phyloP scores from a whole-genome alignment of 768 basidiomycete genomes.

The Pluteus cervinus region DNA sequence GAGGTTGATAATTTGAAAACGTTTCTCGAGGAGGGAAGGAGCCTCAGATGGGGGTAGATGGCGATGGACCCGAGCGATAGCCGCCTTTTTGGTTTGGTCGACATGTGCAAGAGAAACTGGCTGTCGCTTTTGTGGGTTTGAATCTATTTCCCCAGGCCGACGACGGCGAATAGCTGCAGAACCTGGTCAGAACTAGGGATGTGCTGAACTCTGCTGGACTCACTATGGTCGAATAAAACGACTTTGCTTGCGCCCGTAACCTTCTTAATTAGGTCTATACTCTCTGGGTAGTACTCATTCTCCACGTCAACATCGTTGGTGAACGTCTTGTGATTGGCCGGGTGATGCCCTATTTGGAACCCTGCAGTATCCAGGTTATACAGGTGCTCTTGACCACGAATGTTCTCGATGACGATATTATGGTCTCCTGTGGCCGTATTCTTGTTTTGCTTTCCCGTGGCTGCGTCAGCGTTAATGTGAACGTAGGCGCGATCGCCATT shows the following conservation, averaged over 20 bases:
- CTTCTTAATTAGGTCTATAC: slow-evolving; percentile 47
- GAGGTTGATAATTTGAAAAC: slow-evolving; percentile 42
- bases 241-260: slow-evolving; percentile 51
- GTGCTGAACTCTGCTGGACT: too few species aligned
- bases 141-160: slow-evolving; percentile 9
- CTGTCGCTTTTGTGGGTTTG: slow-evolving; percentile 10
- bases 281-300: slow-evolving; percentile 53
- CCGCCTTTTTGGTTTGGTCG: slow-evolving; percentile 31
- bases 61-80: slow-evolving; percentile 28
- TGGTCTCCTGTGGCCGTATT: background rate
- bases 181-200: too few species aligned
- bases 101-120: slow-evolving; percentile 25
- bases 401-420: background rate
- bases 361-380: background rate
- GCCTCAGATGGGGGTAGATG: slow-evolving; percentile 32
- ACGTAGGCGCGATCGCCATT: background rate
- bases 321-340: slow-evolving; percentile 36
- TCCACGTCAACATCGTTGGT: slow-evolving; percentile 39
- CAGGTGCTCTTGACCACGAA: background rate
- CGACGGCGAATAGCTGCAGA: slow-evolving; percentile 11
- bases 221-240: slow-evolving; percentile 61
- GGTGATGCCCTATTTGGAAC: background rate
- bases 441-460: background rate
- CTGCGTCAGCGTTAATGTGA: background rate
- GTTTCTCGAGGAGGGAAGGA: slow-evolving; percentile 26